Evolutionary conservation across 108 stramenopile genomes (phyloP).

Genomic region (Aurantiochytrium sp.): DNA sequence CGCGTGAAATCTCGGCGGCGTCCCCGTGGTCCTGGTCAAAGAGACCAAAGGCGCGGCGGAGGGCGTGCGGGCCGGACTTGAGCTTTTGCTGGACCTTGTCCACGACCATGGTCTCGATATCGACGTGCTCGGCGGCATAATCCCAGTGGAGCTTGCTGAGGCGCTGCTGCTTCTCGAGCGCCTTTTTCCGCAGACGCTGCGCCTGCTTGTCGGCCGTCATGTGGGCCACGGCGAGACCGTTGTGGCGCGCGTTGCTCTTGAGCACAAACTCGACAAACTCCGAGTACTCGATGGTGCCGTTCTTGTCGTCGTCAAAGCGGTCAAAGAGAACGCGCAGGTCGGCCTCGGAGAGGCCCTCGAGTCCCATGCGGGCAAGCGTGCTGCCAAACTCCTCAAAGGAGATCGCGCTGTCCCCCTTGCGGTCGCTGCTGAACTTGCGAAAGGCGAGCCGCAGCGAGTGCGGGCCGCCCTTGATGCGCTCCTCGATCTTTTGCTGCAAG

Average conservation of each 20-base stretch:
- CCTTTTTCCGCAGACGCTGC: slow-evolving; percentile 1
- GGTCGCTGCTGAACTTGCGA: not conserved
- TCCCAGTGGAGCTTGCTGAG: slow-evolving; percentile 1
- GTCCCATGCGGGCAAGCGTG: slow-evolving; percentile 7
- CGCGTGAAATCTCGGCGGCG: not conserved
- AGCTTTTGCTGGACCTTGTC: not conserved
- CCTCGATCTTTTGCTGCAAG: not conserved
- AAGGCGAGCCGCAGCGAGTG: slow-evolving; percentile 16
- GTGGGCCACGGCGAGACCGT: not conserved
- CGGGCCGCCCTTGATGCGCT: not conserved
- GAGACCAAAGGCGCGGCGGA: slow-evolving; percentile 2
- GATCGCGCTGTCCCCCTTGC: slow-evolving; percentile 8
- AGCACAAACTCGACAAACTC: slow-evolving; percentile 10
- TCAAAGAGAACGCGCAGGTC: slow-evolving; percentile 6
- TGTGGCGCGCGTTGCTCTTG: not conserved
- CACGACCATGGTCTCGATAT: slow-evolving; percentile 14
- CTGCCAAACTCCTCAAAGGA: not conserved
- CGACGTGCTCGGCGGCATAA: not conserved
- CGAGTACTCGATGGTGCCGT: slow-evolving; percentile 4
- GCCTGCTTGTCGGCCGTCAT: not conserved
- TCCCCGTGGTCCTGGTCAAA: slow-evolving; percentile 12
- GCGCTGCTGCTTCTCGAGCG: not conserved
- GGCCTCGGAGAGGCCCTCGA: not conserved
- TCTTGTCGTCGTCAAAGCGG: not conserved
- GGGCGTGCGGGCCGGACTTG: not conserved